Evolutionary conservation across 768 basidiomycete species (phyloP).

Genomic region (Rhizopogon vulgaris): DNA sequence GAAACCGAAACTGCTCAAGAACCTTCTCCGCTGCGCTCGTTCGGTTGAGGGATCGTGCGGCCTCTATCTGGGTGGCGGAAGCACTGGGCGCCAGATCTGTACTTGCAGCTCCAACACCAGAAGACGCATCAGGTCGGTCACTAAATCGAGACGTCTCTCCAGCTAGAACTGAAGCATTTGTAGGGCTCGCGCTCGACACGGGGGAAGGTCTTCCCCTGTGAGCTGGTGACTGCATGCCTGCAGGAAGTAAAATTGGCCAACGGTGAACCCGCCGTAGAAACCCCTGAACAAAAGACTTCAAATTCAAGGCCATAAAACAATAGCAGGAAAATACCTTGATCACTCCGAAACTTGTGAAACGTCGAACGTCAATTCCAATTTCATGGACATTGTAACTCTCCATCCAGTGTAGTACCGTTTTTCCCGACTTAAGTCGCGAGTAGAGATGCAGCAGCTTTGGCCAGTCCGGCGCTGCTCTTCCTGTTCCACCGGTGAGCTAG

Average conservation of each 20-base stretch:
- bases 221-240: constrained; percentile 23
- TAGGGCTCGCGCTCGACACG: neutral
- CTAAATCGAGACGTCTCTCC: constrained; percentile 11
- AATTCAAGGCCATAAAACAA: neutral
- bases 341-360: constrained; percentile 96
- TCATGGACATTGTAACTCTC: constrained; percentile 62
- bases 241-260: constrained; percentile 72
- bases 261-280: constrained; percentile 90
- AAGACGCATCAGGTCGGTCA: constrained; percentile 18
- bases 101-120: constrained; percentile 12
- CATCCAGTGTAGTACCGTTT: constrained; percentile 86
- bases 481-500: constrained; percentile 21
- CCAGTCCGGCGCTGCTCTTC: constrained; percentile 71
- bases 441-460: constrained; percentile 82
- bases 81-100: constrained; percentile 19
- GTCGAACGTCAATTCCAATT: constrained; percentile 80
- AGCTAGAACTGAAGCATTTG: neutral
- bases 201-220: constrained; percentile 21
- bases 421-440: constrained; percentile 77
- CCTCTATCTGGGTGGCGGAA: constrained; percentile 30
- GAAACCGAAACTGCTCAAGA: constrained; percentile 55
- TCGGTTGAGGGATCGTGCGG: constrained; percentile 32
- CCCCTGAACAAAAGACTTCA: constrained; percentile 41
- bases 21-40: constrained; percentile 66
- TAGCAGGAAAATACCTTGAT: constrained; percentile 60